Percentiles rank a stretch among this genome's conserved stretches.
Evolutionary conservation across 2,329 filamentous ascomycete species (phyloP).

Genomic region (Tolypocladium tundrense): DNA sequence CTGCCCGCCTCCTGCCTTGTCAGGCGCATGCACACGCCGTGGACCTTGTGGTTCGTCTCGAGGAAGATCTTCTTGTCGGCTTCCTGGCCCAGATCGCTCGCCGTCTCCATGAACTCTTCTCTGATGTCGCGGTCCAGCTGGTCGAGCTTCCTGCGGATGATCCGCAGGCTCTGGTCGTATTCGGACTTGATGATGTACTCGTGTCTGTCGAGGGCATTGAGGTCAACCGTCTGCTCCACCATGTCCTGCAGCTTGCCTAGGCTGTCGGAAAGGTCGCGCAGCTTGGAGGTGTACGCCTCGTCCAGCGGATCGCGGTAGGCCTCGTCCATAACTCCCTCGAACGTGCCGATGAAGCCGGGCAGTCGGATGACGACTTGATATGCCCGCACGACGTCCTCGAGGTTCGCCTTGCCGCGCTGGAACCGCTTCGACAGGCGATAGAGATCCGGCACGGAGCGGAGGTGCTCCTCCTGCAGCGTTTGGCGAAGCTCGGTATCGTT

Average conservation of each 20-base stretch:
- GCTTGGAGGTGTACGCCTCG: slow-evolving; percentile 73
- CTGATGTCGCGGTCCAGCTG: slow-evolving; percentile 75
- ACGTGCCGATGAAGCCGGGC: slow-evolving; percentile 77
- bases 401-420: slow-evolving; percentile 77
- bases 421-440: slow-evolving; percentile 93
- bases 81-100: slow-evolving; percentile 77
- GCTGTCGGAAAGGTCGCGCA: slow-evolving; percentile 66
- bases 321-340: slow-evolving; percentile 94
- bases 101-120: slow-evolving; percentile 65
- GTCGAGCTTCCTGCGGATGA: slow-evolving; percentile 88
- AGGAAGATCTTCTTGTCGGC: slow-evolving; percentile 98
- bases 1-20: slow-evolving; percentile 85
- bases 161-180: slow-evolving; percentile 78
- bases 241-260: slow-evolving; percentile 87
- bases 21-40: slow-evolving; percentile 93
- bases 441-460: slow-evolving; percentile 85
- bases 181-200: slow-evolving; percentile 99
- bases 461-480: slow-evolving; percentile 92
- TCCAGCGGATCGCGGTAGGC: slow-evolving; percentile 81
- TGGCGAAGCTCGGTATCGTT: slow-evolving; percentile 87
- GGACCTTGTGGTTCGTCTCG: slow-evolving; percentile 79
- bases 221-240: slow-evolving; percentile 96
- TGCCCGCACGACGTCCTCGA: slow-evolving; percentile 90
- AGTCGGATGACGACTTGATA: slow-evolving; percentile 92
- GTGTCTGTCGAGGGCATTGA: slow-evolving; percentile 90